Base-by-base conservation (phyloP, 768 basidiomycete species). In the Daedaleopsis nitida region DNA sequence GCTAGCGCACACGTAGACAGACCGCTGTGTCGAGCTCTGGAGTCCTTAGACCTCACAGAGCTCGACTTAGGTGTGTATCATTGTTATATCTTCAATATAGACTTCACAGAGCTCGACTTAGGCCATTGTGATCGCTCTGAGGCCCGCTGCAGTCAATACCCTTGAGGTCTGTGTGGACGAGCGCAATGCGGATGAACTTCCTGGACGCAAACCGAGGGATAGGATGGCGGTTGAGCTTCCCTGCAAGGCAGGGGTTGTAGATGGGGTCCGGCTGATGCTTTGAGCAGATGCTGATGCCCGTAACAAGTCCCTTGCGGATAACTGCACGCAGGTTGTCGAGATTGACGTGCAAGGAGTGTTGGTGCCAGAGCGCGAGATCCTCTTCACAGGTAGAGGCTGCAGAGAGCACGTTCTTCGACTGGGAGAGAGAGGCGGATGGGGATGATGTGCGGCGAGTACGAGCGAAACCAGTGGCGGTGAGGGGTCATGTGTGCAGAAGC, bases 181-280 rank as follows among this genome's bases (percentile, higher is more conserved):
- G 27, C 4, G 27, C 27, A 12, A 65, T 35, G 17, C 38, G 51
- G n/a, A 17, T 37, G 21, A 34, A 42, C 16, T 57, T 47, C 32
- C 59, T 21, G 59, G 62, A 55, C 3, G 58, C 58, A 48, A 45
- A 49, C 17, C 19, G 45, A 37, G 67, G 65, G 52, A 65, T 55
- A 38, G 47, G n/a, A 43, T 57, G 57, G 13, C 64, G 55, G 17
- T 52, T 43, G 48, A 59, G 56, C 53, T 76, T 76, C 13, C 74
- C 73, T 7, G 62, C 52, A n/a, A 75, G 61, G 57, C 75, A 75
- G 9, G 72, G 69, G 55, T 73, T 71, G 63, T 75, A 75, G 39
- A 75, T 68, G n/a, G 73, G 72, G 59, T 71, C 71, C 16, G 69
- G 68, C 12, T 42, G 9, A 14, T 19, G 52, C 16, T 59, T 47